Base-by-base conservation (phyloP, 2,329 filamentous ascomycete species). In the Diplodia corticola region DNA sequence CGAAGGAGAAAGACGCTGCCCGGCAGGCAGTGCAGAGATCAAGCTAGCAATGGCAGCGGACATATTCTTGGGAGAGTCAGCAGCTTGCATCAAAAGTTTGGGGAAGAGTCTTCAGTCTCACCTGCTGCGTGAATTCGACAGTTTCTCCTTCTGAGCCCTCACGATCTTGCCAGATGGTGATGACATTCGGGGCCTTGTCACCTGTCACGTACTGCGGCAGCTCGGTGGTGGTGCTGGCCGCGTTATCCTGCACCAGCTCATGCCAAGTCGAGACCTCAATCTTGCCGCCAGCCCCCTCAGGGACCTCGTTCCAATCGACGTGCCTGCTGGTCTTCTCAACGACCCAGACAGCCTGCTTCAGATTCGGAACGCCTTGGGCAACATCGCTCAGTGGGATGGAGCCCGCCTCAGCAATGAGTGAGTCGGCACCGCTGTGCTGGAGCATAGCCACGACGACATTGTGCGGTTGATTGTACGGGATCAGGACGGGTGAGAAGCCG, bases 241-340 rank as follows among this genome's bases (percentile, higher is more conserved):
- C 64, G 81, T 82, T 30, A 68, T 95, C 91, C 69, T 90, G 87
- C 28, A 97, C 81, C 63, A 98, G 85, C 67, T 97, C 91, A 73
- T 96, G 91, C 93, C 94, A 99, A 15, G 94, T 95, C n/a, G 89
- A 86, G 17, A 97, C 91, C 65, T 91, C 91, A 68, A 96, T 83
- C 68, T 85, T 88, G 66, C 89, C 86, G 17, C 89, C 89, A 66
- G 89, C 89, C 61, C 91, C 90, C 73, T 90, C 86, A 12, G 93
- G 93, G 2, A 93, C 87, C 75, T 94, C 91, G 71, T 92, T 93
- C 93, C 94, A 99, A 78, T 97, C 93, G 85, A 99, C 90, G 75
- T 98, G 94, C 71, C 88, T 87, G 80, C 89, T 97, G 49, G 92
- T 92, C 73, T 92, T 87, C 72, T 97, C 94, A 5, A 96, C 92